Evolutionary conservation across 768 basidiomycete species (phyloP).

Genomic region (Serendipita sp.): DNA sequence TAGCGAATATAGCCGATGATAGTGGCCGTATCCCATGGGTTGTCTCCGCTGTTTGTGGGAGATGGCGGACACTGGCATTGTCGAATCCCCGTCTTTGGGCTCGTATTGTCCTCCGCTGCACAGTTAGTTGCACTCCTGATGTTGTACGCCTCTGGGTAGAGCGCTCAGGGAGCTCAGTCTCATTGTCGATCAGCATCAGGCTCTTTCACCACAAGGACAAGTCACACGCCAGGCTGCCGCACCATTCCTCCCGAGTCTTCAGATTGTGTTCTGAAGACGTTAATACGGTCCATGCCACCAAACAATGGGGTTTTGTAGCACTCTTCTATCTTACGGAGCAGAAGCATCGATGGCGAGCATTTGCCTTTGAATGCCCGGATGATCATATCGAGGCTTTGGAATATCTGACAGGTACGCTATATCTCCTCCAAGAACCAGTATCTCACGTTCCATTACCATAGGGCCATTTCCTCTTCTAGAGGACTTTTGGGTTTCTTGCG

Average conservation of each 20-base stretch:
- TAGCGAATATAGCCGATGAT: conserved; percentile 44
- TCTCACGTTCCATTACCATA: conserved; percentile 17
- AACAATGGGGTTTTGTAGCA: conserved; percentile 68
- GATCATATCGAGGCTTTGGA: conserved; percentile 60
- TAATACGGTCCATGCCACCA: conserved; percentile 11
- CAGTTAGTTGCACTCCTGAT: conserved; percentile 53
- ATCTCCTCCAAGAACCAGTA: not conserved
- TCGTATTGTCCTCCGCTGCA: conserved; percentile 61
- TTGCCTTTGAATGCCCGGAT: conserved; percentile 57
- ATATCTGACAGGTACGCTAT: conserved; percentile 44
- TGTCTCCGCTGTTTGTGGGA: conserved; percentile 24
- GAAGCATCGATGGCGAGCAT: conserved; percentile 70
- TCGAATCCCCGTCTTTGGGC: conserved; percentile 9
- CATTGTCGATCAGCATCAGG: conserved; percentile 69
- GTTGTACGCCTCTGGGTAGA: conserved; percentile 73
- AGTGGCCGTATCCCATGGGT: conserved; percentile 61
- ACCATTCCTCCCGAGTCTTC: conserved; percentile 12
- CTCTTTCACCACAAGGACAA: conserved; percentile 20
- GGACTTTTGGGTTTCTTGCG: conserved; percentile 47
- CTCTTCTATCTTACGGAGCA: conserved; percentile 65
- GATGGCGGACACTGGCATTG: not conserved
- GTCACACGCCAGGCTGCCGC: conserved; percentile 7
- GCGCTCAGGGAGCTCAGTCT: conserved; percentile 51
- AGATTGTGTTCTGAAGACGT: not conserved
- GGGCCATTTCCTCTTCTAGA: conserved; percentile 56